These are phyloP conservation scores for Calonectria naviculata DNA, from an alignment of 2,329 filamentous ascomycete genomes.

Conservation along the genomic window DNA sequence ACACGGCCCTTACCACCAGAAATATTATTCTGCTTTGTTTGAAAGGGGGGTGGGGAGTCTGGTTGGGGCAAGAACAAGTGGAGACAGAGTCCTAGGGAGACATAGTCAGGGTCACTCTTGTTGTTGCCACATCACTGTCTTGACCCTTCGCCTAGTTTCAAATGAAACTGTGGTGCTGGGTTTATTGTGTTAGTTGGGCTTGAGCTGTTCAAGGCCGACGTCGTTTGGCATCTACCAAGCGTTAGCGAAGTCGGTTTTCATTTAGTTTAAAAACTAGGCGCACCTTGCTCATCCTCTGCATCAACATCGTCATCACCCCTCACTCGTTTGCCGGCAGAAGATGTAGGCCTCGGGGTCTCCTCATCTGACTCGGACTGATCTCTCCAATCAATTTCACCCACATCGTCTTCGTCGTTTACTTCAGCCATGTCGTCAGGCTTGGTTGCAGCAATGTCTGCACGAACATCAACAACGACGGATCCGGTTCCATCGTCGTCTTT, in stretches of 20 bases:
- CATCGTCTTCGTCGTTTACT: slow-evolving; percentile 30
- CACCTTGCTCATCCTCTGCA: slow-evolving; percentile 49
- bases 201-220: slow-evolving; percentile 50
- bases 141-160: slow-evolving; percentile 20
- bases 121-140: slow-evolving; percentile 12
- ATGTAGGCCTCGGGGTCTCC: slow-evolving; percentile 29
- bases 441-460: slow-evolving; percentile 30
- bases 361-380: slow-evolving; percentile 40
- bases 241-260: slow-evolving; percentile 41
- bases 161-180: slow-evolving; percentile 15
- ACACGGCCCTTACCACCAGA: slow-evolving; percentile 38
- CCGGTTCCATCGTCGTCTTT: slow-evolving; percentile 45
- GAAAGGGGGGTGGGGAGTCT: background rate
- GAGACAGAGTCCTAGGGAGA: background rate
- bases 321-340: slow-evolving; percentile 41
- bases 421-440: slow-evolving; percentile 35
- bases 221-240: slow-evolving; percentile 60
- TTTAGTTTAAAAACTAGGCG: background rate
- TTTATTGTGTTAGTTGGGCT: slow-evolving; percentile 30
- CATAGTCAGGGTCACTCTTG: background rate
- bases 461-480: slow-evolving; percentile 36
- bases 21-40: slow-evolving; percentile 16
- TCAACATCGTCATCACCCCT: slow-evolving; percentile 42
- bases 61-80: background rate
- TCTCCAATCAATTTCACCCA: slow-evolving; percentile 46